Evolutionary conservation across 768 basidiomycete genomes (phyloP), one percentile per base, ranked within the genome.

Genomic region (Boletales sp.): DNA sequence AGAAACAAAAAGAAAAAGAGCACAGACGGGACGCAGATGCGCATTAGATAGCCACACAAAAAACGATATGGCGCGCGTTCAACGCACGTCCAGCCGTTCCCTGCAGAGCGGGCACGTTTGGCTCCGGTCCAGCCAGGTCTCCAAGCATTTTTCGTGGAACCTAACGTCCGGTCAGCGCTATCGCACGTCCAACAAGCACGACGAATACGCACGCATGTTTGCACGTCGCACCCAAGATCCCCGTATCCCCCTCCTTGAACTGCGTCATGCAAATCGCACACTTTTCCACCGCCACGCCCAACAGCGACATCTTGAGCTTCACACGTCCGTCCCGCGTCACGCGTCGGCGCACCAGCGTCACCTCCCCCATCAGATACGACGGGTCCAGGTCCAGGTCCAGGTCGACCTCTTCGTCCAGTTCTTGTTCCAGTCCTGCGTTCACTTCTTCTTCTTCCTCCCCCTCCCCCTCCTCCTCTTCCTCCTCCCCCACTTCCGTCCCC

Each of bases 241-340:
- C 85, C 49, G 60, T 57, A 50, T 90, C 83, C 15, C 68, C 77
- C 8, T 70, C 73, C 67, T 72, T 81, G 70, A 87, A 90, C 67
- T 84, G 84, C 41, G 74, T 77, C 63, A 88, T 69, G 62, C 89
- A 90, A 44, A 89, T 83, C 36, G 82, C 78, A 65, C 89, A 91
- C 59, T 80, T 80, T 54, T 84, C 80, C 32, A 90, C 86, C 1
- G 72, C 59, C 13, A 77, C 71, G 35, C 83, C 88, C 17, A 87
- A 68, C 44, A 90, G 63, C 8, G 74, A 72, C 43, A 89, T 66
- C 70, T 88, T 90, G 40, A 87, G 58, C 70, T 89, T 90, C 47
- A 82, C 73, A 38, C 82, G 82, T 6, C 87, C 87, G 57, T 86
- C 79, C 55, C 72, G 72, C 42, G 79, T 80, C 42, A 74, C 74